Base-by-base conservation (phyloP, 176 grass and related monocot species). In the Neostapfia colusana region DNA sequence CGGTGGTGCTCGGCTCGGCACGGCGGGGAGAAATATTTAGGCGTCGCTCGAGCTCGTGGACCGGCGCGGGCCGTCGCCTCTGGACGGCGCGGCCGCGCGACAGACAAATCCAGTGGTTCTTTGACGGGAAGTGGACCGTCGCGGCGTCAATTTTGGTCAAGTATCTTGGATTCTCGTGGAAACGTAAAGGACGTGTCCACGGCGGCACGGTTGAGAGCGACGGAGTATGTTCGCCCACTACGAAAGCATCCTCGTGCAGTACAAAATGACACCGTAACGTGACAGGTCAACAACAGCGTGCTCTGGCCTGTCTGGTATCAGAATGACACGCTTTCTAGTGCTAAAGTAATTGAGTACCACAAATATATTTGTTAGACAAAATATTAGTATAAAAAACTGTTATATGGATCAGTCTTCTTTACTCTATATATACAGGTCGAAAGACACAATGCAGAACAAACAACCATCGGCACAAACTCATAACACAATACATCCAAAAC, bases 61-160 rank as follows among this genome's bases (percentile, higher is more conserved):
- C 63, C 14, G 13, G 28, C 39, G 18, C 61, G 23, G 59, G 53
- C n/a, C 17, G 44, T 79, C 39, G 65, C 53, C 18, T 46, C 8
- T 61, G 57, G 40, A 44, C 4, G 18, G 72, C 72, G 50, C 31
- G 1, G 66, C 25, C 66, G 77, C 39, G 77, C 48, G 48, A 8
- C 50, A 74, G 42, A 75, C 18, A 82, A 67, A 66, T 23, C 26
- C 60, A 37, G 37, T 57, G 25, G 20, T 80, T 60, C 24, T 58
- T 79, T 69, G 37, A 79, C 77, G 38, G 55, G 1, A 20, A 38
- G 6, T 20, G 55, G 4, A 10, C 38, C 38, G 38, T 0, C 15
- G 48, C 0, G 51, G 51, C 51, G 51, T 54, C 51, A 54, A 54
- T 21, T 9, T 10, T n/a, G 51, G 21, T 54, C 51, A 21, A 9